Base-by-base conservation (phyloP, 495 filamentous ascomycete genomes). In the Talaromyces proteolyticus region DNA sequence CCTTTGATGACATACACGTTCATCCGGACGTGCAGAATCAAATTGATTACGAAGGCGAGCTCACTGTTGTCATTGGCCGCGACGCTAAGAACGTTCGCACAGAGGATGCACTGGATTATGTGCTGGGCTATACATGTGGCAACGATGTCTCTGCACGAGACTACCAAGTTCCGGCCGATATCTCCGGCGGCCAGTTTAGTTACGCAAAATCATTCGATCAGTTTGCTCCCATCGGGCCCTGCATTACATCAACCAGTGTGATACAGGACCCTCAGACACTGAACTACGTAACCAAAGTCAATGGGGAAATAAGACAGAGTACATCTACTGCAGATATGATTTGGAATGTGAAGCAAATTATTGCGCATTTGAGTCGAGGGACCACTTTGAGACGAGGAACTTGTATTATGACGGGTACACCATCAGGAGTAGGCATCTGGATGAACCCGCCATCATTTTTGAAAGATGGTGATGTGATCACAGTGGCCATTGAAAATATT, bases 221-320 rank as follows among this genome's bases (percentile, higher is more conserved):
- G 34, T 89, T 84, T 80, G 86, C 83, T n/a, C 87, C 86, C 0
- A 80, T 76, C 47, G 87, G 87, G 1, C 86, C 85, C 25, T 81
- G 79, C 1, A 83, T 89, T 1, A 60, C 79, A 25, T 74, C 76
- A 2, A 69, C 80, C 14, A 75, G 74, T 2, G 66, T 65, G 44
- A 53, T 60, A n/a, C 57, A 62, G 2, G 59, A 79, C 6, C 85
- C 84, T 0, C 78, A 81, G 52, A 69, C 62, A 12, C 64, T 87
- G 24, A 69, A 59, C 49, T 80, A 88, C 24, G 60, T 61, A 45
- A 85, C 81, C 2, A 77, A 75, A 53, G 53, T 90, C 17, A 91
- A 91, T 58, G 82, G 78, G 0, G 59, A 79, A 55, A 70, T 66
- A 16, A 72, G 85, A 5, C 87, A 91, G 66, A 74, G 86, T 41